Evolutionary conservation across 768 basidiomycete species (phyloP).

Genomic region (Calocera cornea): DNA sequence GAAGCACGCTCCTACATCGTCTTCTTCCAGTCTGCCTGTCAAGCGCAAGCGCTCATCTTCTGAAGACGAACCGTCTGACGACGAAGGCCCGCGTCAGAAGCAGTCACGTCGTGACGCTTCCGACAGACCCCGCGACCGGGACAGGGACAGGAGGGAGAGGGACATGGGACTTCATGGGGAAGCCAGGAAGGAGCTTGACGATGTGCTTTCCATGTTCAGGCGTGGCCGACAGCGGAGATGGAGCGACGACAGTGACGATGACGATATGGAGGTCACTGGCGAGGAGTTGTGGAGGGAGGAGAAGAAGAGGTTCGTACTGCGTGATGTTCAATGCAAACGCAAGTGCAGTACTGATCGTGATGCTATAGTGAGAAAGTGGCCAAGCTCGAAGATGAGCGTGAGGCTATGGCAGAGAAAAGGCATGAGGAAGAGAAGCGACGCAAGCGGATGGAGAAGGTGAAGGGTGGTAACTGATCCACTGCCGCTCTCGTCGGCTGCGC

Average conservation of each 20-base stretch:
- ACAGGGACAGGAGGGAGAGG: neutral
- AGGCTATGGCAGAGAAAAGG: neutral
- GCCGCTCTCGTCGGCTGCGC: neutral
- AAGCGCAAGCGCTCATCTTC: neutral
- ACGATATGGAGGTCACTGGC: neutral
- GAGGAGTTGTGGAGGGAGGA: neutral
- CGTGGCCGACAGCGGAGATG: neutral
- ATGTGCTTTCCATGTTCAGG: conserved; percentile 2
- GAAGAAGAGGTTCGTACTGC: neutral
- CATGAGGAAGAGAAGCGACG: conserved; percentile 1
- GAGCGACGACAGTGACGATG: neutral
- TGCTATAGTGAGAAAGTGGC: neutral
- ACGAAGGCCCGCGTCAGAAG: neutral
- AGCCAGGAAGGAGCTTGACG: neutral
- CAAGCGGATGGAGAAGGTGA: neutral
- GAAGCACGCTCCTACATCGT: neutral
- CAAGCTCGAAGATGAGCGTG: neutral
- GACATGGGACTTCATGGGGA: neutral
- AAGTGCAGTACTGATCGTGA: neutral
- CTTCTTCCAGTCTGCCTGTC: neutral
- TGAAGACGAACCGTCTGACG: neutral
- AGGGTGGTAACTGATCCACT: neutral
- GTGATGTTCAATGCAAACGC: neutral
- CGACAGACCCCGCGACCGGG: neutral
- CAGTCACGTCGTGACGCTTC: neutral